Evolutionary conservation across 163 green algal species (phyloP), one percentile per base, ranked within the genome.

Genomic region (Scenedesmus sp.): DNA sequence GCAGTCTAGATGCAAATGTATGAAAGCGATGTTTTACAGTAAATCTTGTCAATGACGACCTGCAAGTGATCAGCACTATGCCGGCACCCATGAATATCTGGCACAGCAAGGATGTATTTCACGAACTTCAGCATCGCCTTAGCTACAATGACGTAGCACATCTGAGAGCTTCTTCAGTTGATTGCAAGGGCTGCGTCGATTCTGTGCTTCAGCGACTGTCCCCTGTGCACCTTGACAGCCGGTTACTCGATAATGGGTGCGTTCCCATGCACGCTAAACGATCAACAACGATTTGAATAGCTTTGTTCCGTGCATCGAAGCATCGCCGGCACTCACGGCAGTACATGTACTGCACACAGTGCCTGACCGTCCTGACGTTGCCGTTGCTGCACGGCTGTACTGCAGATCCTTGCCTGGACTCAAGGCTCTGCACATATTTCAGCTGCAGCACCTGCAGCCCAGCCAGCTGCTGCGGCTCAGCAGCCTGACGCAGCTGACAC

Each of bases 381-480:
- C 81, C 13, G 15, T 34, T 64, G 52, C 13, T 54, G 1, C 26
- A 60, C 54, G 18, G n/a, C 60, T 56, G 20, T 15, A 3, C 73
- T 76, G 52, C 87, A 91, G 87, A 57, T 16, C 73, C 34, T 56
- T 91, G 87, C 87, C 87, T 15, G 73, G 67, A 3, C 57, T 91
- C 23, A 86, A 79, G 55, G 64, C 70, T 2, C 87, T 91, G 20
- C 87, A 86, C 26, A 34, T 91, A 1, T 9, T 8, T 8, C 87
- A 60, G 10, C 87, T 84, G 56, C 73, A 85, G 20, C 46, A 74
- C 73, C 23, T 84, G 73, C 60, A 85, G 73, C 87, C 67, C 2
- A 46, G 56, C 9, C 70, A 84, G 73, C 87, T 85, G 87, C 55
- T 9, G 20, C 73, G 77, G 7, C 34, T 60, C 73, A 86, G 73